phyloP scores from a whole-genome alignment of 345 rosid species.

The Microcos paniculata region DNA sequence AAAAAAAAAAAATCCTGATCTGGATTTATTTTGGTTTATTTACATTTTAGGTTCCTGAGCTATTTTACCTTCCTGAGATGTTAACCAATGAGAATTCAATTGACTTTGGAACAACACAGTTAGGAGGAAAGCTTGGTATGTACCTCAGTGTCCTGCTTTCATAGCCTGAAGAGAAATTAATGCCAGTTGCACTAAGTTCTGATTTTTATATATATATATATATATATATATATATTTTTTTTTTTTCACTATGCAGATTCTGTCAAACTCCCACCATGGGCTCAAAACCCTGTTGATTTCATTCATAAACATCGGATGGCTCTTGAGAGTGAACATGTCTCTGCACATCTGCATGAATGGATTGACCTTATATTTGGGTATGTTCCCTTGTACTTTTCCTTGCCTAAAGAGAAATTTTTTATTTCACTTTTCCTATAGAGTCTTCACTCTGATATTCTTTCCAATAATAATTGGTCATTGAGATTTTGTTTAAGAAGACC shows the following conservation, averaged over 20 bases:
- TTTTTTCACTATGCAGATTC: slow-evolving; percentile 49
- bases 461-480: not conserved
- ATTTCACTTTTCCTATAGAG: slow-evolving; percentile 7
- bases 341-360: slow-evolving; percentile 97
- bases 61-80: slow-evolving; percentile 94
- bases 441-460: not conserved
- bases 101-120: slow-evolving; percentile 88
- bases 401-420: not conserved
- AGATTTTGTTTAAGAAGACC: not conserved
- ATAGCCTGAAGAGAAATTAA: slow-evolving; percentile 18
- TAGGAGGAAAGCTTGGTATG: slow-evolving; percentile 95
- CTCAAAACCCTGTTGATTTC: slow-evolving; percentile 88
- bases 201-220: not conserved
- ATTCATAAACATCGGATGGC: slow-evolving; percentile 92
- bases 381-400: slow-evolving; percentile 12
- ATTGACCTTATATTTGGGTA: slow-evolving; percentile 98
- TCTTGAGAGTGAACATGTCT: slow-evolving; percentile 96
- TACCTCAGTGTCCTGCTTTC: slow-evolving; percentile 4
- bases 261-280: slow-evolving; percentile 96
- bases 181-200: slow-evolving; percentile 11
- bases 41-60: slow-evolving; percentile 80
- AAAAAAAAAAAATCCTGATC: not conserved
- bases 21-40: slow-evolving; percentile 14
- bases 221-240: not conserved
- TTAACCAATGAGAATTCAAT: slow-evolving; percentile 84